phyloP scores from a whole-genome alignment of 2,329 filamentous ascomycete genomes.

The Pyricularia sp. region DNA sequence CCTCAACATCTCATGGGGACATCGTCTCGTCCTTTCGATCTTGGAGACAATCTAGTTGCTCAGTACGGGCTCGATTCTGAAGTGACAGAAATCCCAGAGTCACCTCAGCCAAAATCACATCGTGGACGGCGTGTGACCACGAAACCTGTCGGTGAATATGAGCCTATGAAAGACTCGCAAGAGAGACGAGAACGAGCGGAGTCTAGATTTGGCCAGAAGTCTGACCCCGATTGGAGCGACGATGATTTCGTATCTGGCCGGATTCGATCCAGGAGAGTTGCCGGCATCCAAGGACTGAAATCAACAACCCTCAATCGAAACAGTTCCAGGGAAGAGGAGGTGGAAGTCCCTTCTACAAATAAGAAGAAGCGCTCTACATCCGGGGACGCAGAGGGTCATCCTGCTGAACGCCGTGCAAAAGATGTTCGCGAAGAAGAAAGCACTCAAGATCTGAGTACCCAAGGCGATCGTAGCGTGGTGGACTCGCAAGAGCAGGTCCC shows the following conservation, averaged over 20 bases:
- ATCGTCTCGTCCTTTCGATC: conserved; percentile 11
- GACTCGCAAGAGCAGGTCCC: conserved; percentile 2
- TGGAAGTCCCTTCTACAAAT: conserved; percentile 21
- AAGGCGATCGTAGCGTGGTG: conserved; percentile 1
- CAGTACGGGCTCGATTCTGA: conserved; percentile 1
- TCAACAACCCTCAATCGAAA: conserved; percentile 23
- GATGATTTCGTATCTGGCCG: conserved; percentile 23
- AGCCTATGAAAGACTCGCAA: conserved; percentile 32
- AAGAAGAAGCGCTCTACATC: conserved; percentile 8
- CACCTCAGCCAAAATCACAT: conserved; percentile 6
- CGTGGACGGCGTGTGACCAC: conserved; percentile 6
- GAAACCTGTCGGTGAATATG: conserved; percentile 28
- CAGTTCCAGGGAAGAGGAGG: conserved; percentile 16
- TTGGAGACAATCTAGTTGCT: conserved; percentile 8
- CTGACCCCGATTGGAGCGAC: conserved; percentile 14
- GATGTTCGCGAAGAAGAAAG: background rate
- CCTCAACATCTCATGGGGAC: conserved; percentile 15
- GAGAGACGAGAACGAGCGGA: conserved; percentile 18
- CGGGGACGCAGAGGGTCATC: background rate
- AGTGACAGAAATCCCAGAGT: conserved; percentile 8
- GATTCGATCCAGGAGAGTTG: conserved; percentile 24
- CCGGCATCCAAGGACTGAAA: conserved; percentile 26
- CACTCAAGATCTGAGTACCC: conserved; percentile 1
- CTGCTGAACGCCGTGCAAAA: background rate
- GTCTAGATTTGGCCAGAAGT: conserved; percentile 11